A percentile compares a stretch with the other conserved stretches of the same genome.
These are phyloP conservation scores for Neofusicoccum ribis DNA, from an alignment of 2,329 filamentous ascomycete genomes.

Conservation along the genomic window DNA sequence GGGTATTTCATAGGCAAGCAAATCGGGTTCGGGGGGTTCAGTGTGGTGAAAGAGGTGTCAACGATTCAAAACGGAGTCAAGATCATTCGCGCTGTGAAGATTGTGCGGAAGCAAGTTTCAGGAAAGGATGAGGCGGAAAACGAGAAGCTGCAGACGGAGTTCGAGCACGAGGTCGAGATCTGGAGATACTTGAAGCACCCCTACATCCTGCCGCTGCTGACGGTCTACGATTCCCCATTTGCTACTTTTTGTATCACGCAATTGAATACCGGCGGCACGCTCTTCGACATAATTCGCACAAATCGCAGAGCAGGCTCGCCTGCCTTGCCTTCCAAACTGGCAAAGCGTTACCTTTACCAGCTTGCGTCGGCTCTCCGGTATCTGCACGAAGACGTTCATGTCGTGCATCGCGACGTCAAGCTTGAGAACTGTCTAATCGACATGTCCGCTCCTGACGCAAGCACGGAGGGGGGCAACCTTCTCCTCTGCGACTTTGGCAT, in stretches of 20 bases:
- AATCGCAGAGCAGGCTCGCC: slow-evolving; percentile 43
- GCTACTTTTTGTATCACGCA: slow-evolving; percentile 71
- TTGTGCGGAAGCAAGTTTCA: slow-evolving; percentile 61
- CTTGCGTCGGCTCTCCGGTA: slow-evolving; percentile 65
- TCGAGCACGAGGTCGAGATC: slow-evolving; percentile 68
- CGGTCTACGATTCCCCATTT: slow-evolving; percentile 66
- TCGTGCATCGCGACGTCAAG: slow-evolving; percentile 69
- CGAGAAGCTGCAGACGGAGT: slow-evolving; percentile 65
- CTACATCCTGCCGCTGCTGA: slow-evolving; percentile 62
- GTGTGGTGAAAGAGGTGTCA: slow-evolving; percentile 65
- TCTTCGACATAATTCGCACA: slow-evolving; percentile 62
- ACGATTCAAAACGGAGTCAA: slow-evolving; percentile 58
- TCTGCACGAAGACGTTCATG: slow-evolving; percentile 65
- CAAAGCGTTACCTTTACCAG: slow-evolving; percentile 63
- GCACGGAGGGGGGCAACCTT: slow-evolving; percentile 54
- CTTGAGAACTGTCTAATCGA: slow-evolving; percentile 68
- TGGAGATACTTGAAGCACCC: slow-evolving; percentile 66
- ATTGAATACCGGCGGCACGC: slow-evolving; percentile 62
- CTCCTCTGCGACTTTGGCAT: slow-evolving; percentile 70
- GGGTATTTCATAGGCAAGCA: slow-evolving; percentile 68
- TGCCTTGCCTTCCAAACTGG: slow-evolving; percentile 50
- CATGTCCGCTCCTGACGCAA: slow-evolving; percentile 49
- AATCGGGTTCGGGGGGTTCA: slow-evolving; percentile 67
- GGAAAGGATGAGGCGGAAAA: slow-evolving; percentile 61
- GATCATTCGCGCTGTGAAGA: slow-evolving; percentile 64